Evolutionary conservation across 2,329 filamentous ascomycete genomes (phyloP).

Genomic region (Fusarium virguliforme): DNA sequence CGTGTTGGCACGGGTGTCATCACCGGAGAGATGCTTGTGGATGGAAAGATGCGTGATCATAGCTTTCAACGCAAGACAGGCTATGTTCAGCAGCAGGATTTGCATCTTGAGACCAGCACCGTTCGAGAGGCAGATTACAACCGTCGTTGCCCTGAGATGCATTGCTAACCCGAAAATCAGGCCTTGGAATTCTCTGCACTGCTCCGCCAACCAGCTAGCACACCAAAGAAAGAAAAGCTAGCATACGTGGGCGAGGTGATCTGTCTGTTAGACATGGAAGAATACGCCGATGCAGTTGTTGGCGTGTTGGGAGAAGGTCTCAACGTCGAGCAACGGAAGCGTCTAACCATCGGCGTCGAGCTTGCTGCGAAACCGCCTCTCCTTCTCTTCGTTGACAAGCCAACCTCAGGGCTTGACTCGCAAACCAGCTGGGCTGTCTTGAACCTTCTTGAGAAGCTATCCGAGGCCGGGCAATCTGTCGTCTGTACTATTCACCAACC

Average conservation of each 20-base stretch:
- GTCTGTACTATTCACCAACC: conserved; percentile 68
- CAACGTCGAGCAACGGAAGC: conserved; percentile 66
- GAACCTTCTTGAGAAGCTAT: conserved; percentile 1
- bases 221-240: conserved; percentile 64
- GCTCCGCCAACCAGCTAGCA: conserved; percentile 59
- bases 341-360: conserved; percentile 65
- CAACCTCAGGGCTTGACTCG: conserved; percentile 60
- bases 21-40: conserved; percentile 77
- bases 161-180: conserved; percentile 25
- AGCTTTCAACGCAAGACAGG: conserved; percentile 80
- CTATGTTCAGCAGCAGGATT: conserved; percentile 78
- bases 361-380: conserved; percentile 61
- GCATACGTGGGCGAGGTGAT: conserved; percentile 68
- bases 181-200: conserved; percentile 59
- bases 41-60: conserved; percentile 73
- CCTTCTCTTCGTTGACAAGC: conserved; percentile 68
- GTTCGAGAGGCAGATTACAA: conserved; percentile 48
- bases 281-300: conserved; percentile 69
- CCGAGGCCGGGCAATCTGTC: conserved; percentile 64
- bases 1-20: conserved; percentile 79
- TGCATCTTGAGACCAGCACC: conserved; percentile 59
- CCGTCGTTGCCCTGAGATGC: fast-evolving
- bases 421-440: conserved; percentile 11
- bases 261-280: conserved; percentile 67
- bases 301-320: conserved; percentile 59